Conservation (phyloP, 805 yeast species). For the Wickerhamiella lipophila region DNA sequence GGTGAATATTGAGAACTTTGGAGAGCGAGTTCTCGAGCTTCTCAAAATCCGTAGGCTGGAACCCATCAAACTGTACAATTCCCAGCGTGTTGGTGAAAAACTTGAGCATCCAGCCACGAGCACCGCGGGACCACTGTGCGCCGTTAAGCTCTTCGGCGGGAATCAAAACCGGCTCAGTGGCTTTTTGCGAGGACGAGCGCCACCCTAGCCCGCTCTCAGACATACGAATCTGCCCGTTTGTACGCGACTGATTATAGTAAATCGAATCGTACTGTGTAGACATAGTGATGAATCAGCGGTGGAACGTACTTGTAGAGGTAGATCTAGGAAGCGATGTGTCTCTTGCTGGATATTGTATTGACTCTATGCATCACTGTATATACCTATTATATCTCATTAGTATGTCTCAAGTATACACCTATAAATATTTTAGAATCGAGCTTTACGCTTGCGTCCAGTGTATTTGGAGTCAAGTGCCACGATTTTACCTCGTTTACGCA, state of each 20-base stretch:
- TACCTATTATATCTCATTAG: too few relatives aligned
- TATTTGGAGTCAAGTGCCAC: conserved; percentile 87
- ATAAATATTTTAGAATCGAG: conserved; percentile 37
- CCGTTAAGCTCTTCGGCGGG: conserved; percentile 76
- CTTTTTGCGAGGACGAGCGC: conserved; percentile 43
- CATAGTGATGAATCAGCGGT: conserved; percentile 14
- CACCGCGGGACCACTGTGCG: conserved; percentile 84
- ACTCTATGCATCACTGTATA: too few relatives aligned
- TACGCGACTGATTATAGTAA: conserved; percentile 73
- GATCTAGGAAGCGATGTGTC: too few relatives aligned
- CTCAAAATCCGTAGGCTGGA: conserved; percentile 67
- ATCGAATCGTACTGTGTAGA: conserved; percentile 71
- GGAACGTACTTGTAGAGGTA: too few relatives aligned
- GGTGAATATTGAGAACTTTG: conserved; percentile 53
- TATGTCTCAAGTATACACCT: too few relatives aligned
- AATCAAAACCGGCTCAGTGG: conserved; percentile 58
- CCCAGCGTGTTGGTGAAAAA: conserved; percentile 83
- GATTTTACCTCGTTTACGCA: conserved; percentile 75
- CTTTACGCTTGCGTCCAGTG: conserved; percentile 73
- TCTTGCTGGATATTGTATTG: too few relatives aligned
- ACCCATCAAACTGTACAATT: conserved; percentile 81
- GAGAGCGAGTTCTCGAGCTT: conserved; percentile 73
- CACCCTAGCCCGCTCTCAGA: conserved; percentile 98
- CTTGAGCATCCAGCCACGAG: conserved; percentile 80
- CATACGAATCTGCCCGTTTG: conserved; percentile 80